phyloP scores from a whole-genome alignment of 805 yeast genomes.

The Limtongia smithiae region DNA sequence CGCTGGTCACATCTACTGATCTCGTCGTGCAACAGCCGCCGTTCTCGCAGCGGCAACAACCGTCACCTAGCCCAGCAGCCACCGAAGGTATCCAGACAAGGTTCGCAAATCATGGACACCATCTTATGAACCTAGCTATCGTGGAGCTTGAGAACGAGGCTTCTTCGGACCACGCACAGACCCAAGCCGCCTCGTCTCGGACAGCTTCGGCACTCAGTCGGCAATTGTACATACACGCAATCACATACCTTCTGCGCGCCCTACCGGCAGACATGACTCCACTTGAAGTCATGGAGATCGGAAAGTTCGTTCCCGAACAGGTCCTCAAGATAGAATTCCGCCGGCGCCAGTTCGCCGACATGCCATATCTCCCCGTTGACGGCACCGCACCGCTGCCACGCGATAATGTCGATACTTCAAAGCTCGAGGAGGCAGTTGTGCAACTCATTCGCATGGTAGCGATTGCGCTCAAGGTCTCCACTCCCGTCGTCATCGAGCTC shows the following conservation, averaged over 20 bases:
- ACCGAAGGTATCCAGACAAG: neutral
- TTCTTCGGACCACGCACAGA: neutral
- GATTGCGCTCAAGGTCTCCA: slow-evolving; percentile 5
- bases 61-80: neutral
- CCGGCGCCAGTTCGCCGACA: neutral
- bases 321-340: slow-evolving; percentile 1
- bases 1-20: neutral
- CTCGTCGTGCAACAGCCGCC: too few relatives aligned
- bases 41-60: too few relatives aligned
- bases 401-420: neutral
- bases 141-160: neutral
- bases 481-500: slow-evolving; percentile 12
- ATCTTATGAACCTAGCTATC: neutral
- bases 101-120: slow-evolving; percentile 2
- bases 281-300: slow-evolving; percentile 10
- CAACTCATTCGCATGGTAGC: slow-evolving; percentile 14
- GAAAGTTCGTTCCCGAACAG: slow-evolving; percentile 6
- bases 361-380: neutral
- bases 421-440: slow-evolving; percentile 10
- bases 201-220: slow-evolving; percentile 2
- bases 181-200: neutral
- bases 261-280: slow-evolving; percentile 12
- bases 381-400: neutral
- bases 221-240: slow-evolving; percentile 18
- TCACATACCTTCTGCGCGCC: slow-evolving; percentile 16